These are phyloP conservation scores for Boletus nobilissimus DNA, from an alignment of 1,284 basidiomycete species.

Conservation along the genomic window DNA sequence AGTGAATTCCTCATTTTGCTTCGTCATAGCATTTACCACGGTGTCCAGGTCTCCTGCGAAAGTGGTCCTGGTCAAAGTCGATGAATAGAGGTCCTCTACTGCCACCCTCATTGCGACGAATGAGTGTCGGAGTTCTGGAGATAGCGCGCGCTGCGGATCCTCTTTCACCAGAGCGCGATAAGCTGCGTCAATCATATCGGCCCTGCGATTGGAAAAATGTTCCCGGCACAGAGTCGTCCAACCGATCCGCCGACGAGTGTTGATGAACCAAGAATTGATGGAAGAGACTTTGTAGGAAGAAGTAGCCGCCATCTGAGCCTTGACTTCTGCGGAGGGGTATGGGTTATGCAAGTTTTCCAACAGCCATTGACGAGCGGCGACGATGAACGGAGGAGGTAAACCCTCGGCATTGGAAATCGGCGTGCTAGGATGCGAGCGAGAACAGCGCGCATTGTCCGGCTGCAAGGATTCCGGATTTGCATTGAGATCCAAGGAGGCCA, in stretches of 20 bases:
- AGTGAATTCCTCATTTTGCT: conserved; percentile 14
- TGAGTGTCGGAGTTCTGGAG: conserved; percentile 41
- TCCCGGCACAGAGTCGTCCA: conserved; percentile 58
- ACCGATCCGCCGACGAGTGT: conserved; percentile 60
- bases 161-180: conserved; percentile 51
- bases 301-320: conserved; percentile 26
- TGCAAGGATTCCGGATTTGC: not conserved
- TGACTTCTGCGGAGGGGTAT: conserved; percentile 54
- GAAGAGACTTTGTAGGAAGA: conserved; percentile 31
- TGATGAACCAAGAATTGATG: conserved; percentile 61
- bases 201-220: conserved; percentile 52
- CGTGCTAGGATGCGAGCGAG: not conserved
- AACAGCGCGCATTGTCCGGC: not conserved
- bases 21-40: conserved; percentile 43
- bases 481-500: conserved; percentile 8
- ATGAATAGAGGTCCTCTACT: conserved; percentile 49
- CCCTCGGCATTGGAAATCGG: fast-evolving
- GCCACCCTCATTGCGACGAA: conserved; percentile 50
- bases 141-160: conserved; percentile 37
- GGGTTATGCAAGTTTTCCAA: conserved; percentile 60
- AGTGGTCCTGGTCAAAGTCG: conserved; percentile 41
- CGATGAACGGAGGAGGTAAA: not conserved
- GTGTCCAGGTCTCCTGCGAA: conserved; percentile 43
- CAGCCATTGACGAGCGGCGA: conserved; percentile 46
- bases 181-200: conserved; percentile 55